Conservation (phyloP, 2,329 filamentous ascomycete species). For the Penicillium sp. region DNA sequence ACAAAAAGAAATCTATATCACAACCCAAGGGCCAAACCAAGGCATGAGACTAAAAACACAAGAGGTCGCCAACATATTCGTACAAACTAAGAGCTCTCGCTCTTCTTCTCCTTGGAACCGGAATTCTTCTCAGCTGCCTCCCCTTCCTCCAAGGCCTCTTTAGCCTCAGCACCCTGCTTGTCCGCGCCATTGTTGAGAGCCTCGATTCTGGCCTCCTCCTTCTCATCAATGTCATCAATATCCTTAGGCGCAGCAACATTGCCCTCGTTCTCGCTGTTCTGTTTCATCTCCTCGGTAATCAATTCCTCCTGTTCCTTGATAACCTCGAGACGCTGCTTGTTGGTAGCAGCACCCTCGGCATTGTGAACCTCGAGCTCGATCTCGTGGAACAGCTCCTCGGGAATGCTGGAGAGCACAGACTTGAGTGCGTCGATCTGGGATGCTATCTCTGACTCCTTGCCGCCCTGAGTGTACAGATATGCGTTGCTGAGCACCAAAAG, state of each 20-base stretch:
- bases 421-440: constrained; percentile 90
- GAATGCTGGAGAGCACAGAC: constrained; percentile 87
- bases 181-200: constrained; percentile 42
- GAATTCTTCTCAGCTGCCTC: constrained; percentile 33
- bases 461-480: constrained; percentile 80
- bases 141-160: constrained; percentile 42
- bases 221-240: constrained; percentile 89
- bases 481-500: constrained; percentile 94
- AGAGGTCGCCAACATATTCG: constrained; percentile 11
- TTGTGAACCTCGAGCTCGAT: constrained; percentile 98
- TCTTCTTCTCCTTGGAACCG: constrained; percentile 28
- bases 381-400: constrained; percentile 98
- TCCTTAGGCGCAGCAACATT: constrained; percentile 74
- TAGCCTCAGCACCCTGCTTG: constrained; percentile 48
- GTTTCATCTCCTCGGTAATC: constrained; percentile 94
- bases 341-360: constrained; percentile 93
- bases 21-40: constrained; percentile 7
- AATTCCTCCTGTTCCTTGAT: constrained; percentile 97
- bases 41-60: constrained; percentile 11
- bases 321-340: constrained; percentile 97
- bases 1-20: constrained; percentile 13
- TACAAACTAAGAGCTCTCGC: constrained; percentile 19
- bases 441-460: constrained; percentile 76
- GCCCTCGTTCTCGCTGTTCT: constrained; percentile 75
- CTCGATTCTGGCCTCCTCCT: constrained; percentile 62